Percentiles rank a stretch among this genome's conserved stretches.
Evolutionary conservation across 225 moss, liverwort and hornwort species (phyloP).

Genomic region (Physcomitrellopsis africana): DNA sequence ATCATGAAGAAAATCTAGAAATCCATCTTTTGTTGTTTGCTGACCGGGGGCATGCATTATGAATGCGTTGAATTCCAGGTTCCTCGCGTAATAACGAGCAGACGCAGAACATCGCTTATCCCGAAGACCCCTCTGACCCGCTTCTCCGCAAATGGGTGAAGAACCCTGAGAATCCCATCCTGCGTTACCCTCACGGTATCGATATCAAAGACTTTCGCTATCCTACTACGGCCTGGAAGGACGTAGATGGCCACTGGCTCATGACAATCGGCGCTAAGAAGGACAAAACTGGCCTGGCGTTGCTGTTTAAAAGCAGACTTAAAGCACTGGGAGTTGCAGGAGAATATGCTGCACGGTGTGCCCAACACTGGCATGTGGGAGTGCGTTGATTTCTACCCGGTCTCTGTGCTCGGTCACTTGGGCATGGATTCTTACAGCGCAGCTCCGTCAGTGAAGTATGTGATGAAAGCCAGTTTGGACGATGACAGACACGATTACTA

Average conservation of each 20-base stretch:
- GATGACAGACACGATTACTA: conserved; percentile 53
- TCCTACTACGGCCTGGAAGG: conserved; percentile 64
- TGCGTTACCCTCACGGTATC: conserved; percentile 32
- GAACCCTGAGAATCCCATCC: conserved; percentile 44
- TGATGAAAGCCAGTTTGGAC: conserved; percentile 53
- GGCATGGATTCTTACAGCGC: conserved; percentile 19
- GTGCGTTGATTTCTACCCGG: conserved; percentile 66
- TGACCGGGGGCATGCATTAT: too few relatives aligned
- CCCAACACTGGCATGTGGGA: conserved; percentile 64
- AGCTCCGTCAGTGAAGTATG: conserved; percentile 41
- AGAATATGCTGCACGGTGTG: conserved; percentile 24
- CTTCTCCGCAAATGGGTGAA: conserved; percentile 61
- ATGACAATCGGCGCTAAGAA: conserved; percentile 45
- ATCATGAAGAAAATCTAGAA: too few relatives aligned
- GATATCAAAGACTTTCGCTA: conserved; percentile 51
- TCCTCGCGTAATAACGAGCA: not conserved
- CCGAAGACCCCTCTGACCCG: conserved; percentile 50
- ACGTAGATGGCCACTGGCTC: conserved; percentile 52
- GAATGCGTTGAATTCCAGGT: too few relatives aligned
- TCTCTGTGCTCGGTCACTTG: conserved; percentile 10
- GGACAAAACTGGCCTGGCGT: conserved; percentile 39
- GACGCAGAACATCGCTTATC: conserved; percentile 50
- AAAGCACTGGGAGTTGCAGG: conserved; percentile 36
- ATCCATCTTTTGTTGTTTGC: too few relatives aligned
- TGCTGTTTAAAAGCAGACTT: conserved; percentile 61